A percentile compares a stretch with the other conserved stretches of the same genome.
These are phyloP conservation scores for Mycena alexandri DNA, from an alignment of 768 basidiomycete species.

Conservation along the genomic window DNA sequence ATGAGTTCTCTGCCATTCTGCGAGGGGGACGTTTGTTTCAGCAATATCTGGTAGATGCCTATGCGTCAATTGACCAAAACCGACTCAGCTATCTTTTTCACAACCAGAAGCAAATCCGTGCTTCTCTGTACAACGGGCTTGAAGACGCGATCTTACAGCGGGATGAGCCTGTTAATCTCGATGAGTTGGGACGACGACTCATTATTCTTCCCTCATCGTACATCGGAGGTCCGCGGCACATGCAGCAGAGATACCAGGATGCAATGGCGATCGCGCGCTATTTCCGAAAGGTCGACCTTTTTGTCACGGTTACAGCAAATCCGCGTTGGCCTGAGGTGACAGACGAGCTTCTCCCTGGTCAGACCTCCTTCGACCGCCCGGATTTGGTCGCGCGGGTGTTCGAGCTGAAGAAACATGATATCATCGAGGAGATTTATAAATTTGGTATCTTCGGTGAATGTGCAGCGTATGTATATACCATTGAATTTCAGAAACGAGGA, in stretches of 20 bases:
- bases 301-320: constrained; percentile 67
- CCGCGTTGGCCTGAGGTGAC: constrained; percentile 62
- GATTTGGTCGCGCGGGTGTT: too few relatives aligned
- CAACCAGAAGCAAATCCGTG: constrained; percentile 47
- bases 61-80: constrained; percentile 49
- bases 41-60: constrained; percentile 55
- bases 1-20: constrained; percentile 46
- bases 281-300: constrained; percentile 51
- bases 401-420: too few relatives aligned
- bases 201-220: too few relatives aligned
- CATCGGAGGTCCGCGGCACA: too few relatives aligned
- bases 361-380: too few relatives aligned
- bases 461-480: constrained; percentile 59
- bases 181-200: too few relatives aligned
- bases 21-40: constrained; percentile 52
- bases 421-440: too few relatives aligned
- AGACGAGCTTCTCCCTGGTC: too few relatives aligned
- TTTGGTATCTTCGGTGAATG: too few relatives aligned
- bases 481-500: constrained; percentile 71
- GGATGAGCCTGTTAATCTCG: too few relatives aligned
- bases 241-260: too few relatives aligned
- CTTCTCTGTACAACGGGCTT: constrained; percentile 48
- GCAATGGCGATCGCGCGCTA: too few relatives aligned
- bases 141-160: constrained; percentile 38
- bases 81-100: constrained; percentile 44